Percentiles rank a stretch among this genome's conserved stretches.
These are phyloP conservation scores for Paecilomyces sp. DNA, from an alignment of 2,329 filamentous ascomycete species.

Conservation along the genomic window DNA sequence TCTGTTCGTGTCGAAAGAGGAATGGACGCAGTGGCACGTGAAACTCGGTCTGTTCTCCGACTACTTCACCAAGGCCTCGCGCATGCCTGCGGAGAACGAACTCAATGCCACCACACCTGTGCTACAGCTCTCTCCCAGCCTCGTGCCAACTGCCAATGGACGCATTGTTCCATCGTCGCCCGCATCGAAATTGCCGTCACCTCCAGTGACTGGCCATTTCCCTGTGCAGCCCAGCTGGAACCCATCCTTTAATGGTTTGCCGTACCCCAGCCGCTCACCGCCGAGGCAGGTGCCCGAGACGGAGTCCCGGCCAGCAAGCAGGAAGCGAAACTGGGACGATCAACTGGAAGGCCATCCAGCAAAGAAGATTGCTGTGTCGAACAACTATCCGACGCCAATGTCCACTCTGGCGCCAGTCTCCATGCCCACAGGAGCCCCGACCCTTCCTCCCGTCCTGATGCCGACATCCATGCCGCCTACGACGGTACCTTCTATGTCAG, in stretches of 20 bases:
- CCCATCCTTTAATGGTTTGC: slow-evolving; percentile 15
- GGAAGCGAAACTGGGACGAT: slow-evolving; percentile 56
- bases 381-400: slow-evolving; percentile 13
- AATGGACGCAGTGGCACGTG: slow-evolving; percentile 83
- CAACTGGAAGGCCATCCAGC: slow-evolving; percentile 48
- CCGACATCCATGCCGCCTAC: slow-evolving; percentile 24
- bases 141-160: slow-evolving; percentile 23
- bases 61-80: slow-evolving; percentile 68
- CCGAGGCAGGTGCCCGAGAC: slow-evolving; percentile 16
- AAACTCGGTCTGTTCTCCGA: slow-evolving; percentile 76
- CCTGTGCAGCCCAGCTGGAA: slow-evolving; percentile 21
- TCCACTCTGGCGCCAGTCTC: slow-evolving; percentile 19
- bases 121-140: slow-evolving; percentile 28
- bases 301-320: slow-evolving; percentile 11
- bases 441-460: slow-evolving; percentile 27
- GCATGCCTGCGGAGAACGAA: slow-evolving; percentile 34
- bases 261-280: slow-evolving; percentile 13
- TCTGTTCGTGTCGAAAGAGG: slow-evolving; percentile 72
- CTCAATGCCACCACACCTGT: slow-evolving; percentile 19
- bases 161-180: slow-evolving; percentile 19
- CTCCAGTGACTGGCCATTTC: slow-evolving; percentile 23
- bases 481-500: slow-evolving; percentile 22
- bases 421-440: slow-evolving; percentile 17
- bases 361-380: slow-evolving; percentile 40
- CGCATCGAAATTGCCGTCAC: slow-evolving; percentile 34